A percentile compares a stretch with the other conserved stretches of the same genome.
phyloP scores from a whole-genome alignment of 306 rosid species.

The Quercus suber region DNA sequence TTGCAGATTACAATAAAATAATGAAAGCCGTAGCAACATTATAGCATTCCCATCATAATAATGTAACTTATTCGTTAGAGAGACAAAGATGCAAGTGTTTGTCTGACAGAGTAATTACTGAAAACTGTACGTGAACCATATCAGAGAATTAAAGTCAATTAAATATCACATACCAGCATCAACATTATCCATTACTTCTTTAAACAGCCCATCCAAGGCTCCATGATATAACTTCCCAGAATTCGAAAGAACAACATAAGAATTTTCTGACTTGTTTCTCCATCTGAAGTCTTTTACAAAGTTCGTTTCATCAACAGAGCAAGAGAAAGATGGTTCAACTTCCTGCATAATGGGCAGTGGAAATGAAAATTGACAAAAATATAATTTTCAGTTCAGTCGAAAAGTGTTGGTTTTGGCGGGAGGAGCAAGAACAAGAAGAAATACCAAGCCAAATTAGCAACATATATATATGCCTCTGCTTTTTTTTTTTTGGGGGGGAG shows the following conservation, averaged over 20 bases:
- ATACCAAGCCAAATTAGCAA: too few relatives aligned
- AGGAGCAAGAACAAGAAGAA: too few relatives aligned
- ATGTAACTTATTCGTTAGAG: neutral
- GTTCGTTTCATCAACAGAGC: slow-evolving; percentile 45
- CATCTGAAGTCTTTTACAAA: slow-evolving; percentile 69
- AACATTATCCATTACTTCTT: slow-evolving; percentile 51
- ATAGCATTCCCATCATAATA: neutral
- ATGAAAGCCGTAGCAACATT: neutral
- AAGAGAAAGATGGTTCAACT: slow-evolving; percentile 43
- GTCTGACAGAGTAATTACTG: slow-evolving; percentile 3
- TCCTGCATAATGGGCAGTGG: slow-evolving; percentile 45
- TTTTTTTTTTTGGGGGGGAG: too few relatives aligned
- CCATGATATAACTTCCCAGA: slow-evolving; percentile 58
- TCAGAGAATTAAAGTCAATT: neutral
- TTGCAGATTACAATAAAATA: neutral
- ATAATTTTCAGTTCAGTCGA: neutral
- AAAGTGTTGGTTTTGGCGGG: too few relatives aligned
- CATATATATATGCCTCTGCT: too few relatives aligned
- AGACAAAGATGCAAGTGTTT: neutral
- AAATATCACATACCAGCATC: slow-evolving; percentile 71
- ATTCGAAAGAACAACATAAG: slow-evolving; percentile 63
- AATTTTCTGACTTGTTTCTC: slow-evolving; percentile 48
- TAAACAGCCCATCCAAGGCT: slow-evolving; percentile 37
- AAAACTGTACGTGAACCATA: neutral
- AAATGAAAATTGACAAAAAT: neutral